These are phyloP conservation scores for Xylaria sp. DNA, from an alignment of 495 filamentous ascomycete genomes.

Conservation along the genomic window DNA sequence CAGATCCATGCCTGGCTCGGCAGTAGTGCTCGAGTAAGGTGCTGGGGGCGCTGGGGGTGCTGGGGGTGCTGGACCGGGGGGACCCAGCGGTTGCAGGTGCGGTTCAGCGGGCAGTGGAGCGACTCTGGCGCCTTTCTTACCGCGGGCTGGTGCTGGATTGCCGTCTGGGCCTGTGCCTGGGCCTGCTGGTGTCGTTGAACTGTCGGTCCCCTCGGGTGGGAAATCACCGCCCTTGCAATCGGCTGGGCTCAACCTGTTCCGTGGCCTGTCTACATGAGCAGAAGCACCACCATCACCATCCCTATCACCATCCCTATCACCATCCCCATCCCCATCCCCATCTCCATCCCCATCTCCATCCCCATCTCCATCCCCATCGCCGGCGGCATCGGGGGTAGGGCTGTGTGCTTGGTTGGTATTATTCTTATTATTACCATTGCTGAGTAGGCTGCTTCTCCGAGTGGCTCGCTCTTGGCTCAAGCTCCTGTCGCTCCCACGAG, in stretches of 20 bases:
- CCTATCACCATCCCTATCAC: neutral
- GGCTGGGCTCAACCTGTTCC: neutral
- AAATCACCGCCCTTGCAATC: neutral
- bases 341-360: neutral
- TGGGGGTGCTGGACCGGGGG: conserved; percentile 18
- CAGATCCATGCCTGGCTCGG: conserved; percentile 23
- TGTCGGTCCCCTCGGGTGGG: conserved; percentile 7
- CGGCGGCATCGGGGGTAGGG: neutral
- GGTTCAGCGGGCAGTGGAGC: conserved; percentile 23
- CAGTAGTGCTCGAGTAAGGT: conserved; percentile 20
- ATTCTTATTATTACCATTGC: neutral
- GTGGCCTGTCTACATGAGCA: neutral
- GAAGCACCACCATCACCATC: neutral
- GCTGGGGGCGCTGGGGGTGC: neutral
- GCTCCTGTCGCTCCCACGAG: conserved; percentile 17
- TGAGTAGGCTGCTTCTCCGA: neutral
- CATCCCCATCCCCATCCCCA: neutral
- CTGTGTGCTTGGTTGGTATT: neutral
- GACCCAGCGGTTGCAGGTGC: neutral
- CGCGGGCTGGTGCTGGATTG: conserved; percentile 17
- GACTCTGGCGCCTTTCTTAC: conserved; percentile 18
- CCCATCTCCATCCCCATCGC: neutral
- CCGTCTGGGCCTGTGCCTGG: too few relatives aligned
- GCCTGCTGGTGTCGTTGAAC: conserved; percentile 18
- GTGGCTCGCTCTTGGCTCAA: conserved; percentile 2